Conservation (phyloP, 1,284 basidiomycete species). For the Kwoniella shivajii region DNA sequence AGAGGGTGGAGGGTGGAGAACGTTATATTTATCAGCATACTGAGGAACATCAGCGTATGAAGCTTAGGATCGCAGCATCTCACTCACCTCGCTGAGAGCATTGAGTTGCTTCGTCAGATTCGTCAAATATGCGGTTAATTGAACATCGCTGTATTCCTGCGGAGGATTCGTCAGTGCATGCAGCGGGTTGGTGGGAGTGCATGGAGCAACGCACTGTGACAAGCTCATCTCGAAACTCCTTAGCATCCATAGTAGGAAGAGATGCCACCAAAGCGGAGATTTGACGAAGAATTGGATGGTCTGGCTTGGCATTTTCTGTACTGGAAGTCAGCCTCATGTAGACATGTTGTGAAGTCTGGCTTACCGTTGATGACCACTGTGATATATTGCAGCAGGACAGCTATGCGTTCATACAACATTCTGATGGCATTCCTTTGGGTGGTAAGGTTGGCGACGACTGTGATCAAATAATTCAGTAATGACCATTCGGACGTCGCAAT, state of each 20-base stretch:
- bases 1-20: constrained; percentile 18
- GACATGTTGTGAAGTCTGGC: constrained; percentile 22
- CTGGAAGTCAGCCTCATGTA: background rate
- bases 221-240: constrained; percentile 78
- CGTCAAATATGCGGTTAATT: constrained; percentile 85
- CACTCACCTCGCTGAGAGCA: constrained; percentile 82
- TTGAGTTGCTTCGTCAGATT: constrained; percentile 84
- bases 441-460: constrained; percentile 85
- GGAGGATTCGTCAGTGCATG: constrained; percentile 2
- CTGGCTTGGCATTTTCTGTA: constrained; percentile 66
- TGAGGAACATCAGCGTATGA: constrained; percentile 2
- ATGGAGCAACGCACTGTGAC: constrained; percentile 63
- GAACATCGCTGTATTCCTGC: constrained; percentile 94
- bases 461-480: background rate
- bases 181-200: background rate
- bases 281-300: constrained; percentile 79
- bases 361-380: constrained; percentile 70
- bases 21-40: constrained; percentile 40
- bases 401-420: constrained; percentile 90
- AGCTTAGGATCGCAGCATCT: background rate
- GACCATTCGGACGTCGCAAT: background rate
- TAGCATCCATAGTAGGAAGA: constrained; percentile 78
- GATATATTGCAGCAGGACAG: constrained; percentile 80
- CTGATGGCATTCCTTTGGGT: constrained; percentile 92
- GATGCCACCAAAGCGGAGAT: constrained; percentile 82